These are phyloP conservation scores for Afroboletus lepidellus DNA, from an alignment of 1,284 basidiomycete genomes.

Conservation along the genomic window DNA sequence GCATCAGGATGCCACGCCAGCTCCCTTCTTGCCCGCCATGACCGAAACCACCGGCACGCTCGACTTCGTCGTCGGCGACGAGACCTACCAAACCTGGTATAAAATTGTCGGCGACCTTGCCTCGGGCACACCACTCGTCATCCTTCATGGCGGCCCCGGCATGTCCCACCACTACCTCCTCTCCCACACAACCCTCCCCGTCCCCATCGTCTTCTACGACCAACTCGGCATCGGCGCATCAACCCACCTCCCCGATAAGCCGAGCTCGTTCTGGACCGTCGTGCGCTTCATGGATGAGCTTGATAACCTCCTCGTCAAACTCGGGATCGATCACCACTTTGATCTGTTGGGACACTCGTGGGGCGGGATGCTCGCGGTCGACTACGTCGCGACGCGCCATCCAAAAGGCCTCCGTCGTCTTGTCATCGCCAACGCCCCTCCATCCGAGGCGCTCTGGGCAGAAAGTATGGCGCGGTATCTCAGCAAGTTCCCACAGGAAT, in stretches of 20 bases:
- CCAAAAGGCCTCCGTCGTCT: conserved; percentile 28
- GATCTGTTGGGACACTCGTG: conserved; percentile 32
- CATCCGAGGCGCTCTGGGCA: conserved; percentile 23
- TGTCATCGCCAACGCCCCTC: conserved; percentile 26
- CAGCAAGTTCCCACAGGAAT: conserved; percentile 23
- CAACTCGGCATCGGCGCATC: conserved; percentile 29
- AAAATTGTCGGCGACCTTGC: conserved; percentile 34
- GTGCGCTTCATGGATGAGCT: conserved; percentile 31
- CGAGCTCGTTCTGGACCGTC: conserved; percentile 25
- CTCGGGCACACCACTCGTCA: conserved; percentile 30
- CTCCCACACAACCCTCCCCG: conserved; percentile 11
- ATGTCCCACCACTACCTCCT: conserved; percentile 25
- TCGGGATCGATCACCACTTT: conserved; percentile 18
- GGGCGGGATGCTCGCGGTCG: conserved; percentile 30
- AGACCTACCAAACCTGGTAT: conserved; percentile 36
- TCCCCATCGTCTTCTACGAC: conserved; percentile 34
- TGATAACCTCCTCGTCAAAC: conserved; percentile 21
- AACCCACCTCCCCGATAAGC: conserved; percentile 25
- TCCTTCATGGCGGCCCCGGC: conserved; percentile 39
- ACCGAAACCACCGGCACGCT: conserved; percentile 20
- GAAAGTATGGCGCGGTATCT: conserved; percentile 14
- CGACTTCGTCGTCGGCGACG: conserved; percentile 25
- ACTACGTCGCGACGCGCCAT: conserved; percentile 15
- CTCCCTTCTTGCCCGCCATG: conserved; percentile 5
- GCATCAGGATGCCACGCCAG: not conserved